These are phyloP conservation scores for Globisporangium sylvaticum DNA, from an alignment of 352 stramenopile genomes.

Conservation along the genomic window DNA sequence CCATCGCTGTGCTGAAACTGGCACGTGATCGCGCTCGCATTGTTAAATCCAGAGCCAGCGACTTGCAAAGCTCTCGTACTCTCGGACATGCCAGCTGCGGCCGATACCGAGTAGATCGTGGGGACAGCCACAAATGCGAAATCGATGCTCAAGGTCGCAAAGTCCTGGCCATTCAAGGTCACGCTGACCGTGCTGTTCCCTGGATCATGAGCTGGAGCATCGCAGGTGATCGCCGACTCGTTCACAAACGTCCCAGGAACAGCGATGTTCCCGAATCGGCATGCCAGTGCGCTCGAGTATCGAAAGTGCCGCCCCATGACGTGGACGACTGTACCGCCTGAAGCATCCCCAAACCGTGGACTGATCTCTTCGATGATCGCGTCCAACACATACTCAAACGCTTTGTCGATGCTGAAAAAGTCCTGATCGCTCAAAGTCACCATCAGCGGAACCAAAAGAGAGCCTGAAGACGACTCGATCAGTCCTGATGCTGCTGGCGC, in stretches of 20 bases:
- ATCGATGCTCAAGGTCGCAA: conserved; percentile 16
- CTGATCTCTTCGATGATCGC: conserved; percentile 34
- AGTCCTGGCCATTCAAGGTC: conserved; percentile 70
- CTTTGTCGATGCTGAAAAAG: conserved; percentile 30
- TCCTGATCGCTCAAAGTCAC: conserved; percentile 82
- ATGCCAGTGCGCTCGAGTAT: conserved; percentile 44
- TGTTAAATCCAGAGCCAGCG: conserved; percentile 24
- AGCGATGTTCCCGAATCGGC: conserved; percentile 41
- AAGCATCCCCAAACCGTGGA: conserved; percentile 36
- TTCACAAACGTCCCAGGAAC: conserved; percentile 60
- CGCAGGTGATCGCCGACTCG: conserved; percentile 47
- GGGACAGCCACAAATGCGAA: conserved; percentile 57
- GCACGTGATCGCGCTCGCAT: conserved; percentile 22
- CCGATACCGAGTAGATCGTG: conserved; percentile 37
- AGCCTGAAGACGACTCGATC: conserved; percentile 5
- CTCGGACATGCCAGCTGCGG: conserved; percentile 24
- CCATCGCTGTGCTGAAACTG: conserved; percentile 22
- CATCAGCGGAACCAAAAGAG: conserved; percentile 38
- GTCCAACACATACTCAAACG: conserved; percentile 65
- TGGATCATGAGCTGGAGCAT: conserved; percentile 35
- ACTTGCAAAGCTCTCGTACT: conserved; percentile 36
- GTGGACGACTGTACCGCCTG: conserved; percentile 53
- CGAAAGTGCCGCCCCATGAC: conserved; percentile 63
- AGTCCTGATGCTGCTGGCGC: conserved; percentile 23
- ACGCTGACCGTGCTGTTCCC: conserved; percentile 37